phyloP scores from a whole-genome alignment of 441 rosid species.

The Erodium moschatum region DNA sequence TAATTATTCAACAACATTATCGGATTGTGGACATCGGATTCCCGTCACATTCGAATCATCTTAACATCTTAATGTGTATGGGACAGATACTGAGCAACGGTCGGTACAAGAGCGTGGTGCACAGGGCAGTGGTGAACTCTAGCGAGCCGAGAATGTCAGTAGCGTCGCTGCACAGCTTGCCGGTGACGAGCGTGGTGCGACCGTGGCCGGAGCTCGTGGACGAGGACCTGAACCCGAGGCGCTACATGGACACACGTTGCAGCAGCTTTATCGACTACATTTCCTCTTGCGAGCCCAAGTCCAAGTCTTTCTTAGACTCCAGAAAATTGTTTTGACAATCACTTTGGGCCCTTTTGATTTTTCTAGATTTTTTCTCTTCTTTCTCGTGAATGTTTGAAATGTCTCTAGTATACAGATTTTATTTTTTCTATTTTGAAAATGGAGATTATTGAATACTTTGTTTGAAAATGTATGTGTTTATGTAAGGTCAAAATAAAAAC shows the following conservation, averaged over 20 bases:
- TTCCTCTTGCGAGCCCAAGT: constrained; percentile 52
- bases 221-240: constrained; percentile 37
- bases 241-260: constrained; percentile 57
- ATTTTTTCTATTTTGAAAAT: too few relatives aligned
- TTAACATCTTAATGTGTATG: too few relatives aligned
- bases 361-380: too few relatives aligned
- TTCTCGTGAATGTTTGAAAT: too few relatives aligned
- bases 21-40: too few relatives aligned
- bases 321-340: constrained; percentile 25
- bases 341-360: too few relatives aligned
- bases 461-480: too few relatives aligned
- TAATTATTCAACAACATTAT: too few relatives aligned
- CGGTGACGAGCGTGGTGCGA: constrained; percentile 29
- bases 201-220: constrained; percentile 44
- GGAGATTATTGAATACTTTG: too few relatives aligned
- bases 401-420: too few relatives aligned
- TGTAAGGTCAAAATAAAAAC: too few relatives aligned
- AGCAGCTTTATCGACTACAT: constrained; percentile 53
- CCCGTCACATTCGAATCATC: too few relatives aligned
- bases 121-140: constrained; percentile 60
- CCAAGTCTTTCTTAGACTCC: constrained; percentile 63
- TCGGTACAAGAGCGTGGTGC: constrained; percentile 69
- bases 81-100: constrained; percentile 78
- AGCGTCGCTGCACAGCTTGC: constrained; percentile 66
- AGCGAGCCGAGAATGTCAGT: constrained; percentile 50